Evolutionary conservation across 2,329 filamentous ascomycete species (phyloP), one percentile per base, ranked within the genome.

Genomic region (Trichophyton schoenleinii): DNA sequence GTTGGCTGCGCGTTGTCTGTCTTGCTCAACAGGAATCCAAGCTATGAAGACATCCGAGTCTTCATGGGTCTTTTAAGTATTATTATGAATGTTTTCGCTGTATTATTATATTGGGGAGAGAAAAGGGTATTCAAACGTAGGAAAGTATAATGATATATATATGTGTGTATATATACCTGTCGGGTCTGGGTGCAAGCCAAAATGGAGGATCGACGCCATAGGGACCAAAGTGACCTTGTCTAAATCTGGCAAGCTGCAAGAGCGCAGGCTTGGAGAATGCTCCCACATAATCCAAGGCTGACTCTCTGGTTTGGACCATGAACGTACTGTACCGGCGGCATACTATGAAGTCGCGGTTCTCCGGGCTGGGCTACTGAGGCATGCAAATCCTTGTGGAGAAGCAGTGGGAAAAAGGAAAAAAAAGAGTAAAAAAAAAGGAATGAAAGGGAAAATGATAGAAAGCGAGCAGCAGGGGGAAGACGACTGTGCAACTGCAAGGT

Each of bases 1-100:
- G 58, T 59, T 67, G 46, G 66, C 61, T 42, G 65, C 65, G 41
- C 65, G 41, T 64, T 64, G 63, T 70, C 64, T 66, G 72, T 70
- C 34, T 61, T 42, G 34, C 11, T 25, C 38, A 28, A 46, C 20
- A 28, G 38, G 20, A 36, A 28, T 20, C 49, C 31, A 55, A 7
- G 4, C 28, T 55, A 55, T 49, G 63, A 63, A 57, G 60, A 59
- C 42, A 66, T 61, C 36, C 63, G 62, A 58, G 63, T 64, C 60
- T 64, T 58, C 64, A 68, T 67, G 36, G 61, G 53, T 61, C 42
- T 60, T 57, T 13, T 55, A 61, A 15, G 58, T 36, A 62, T 57
- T 36, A 62, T 57, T 63, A 64, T 65, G 65, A 63, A 52, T 25
- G 38, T 63, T 59, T 4, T 55, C 13, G n/a, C n/a, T 36, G 46